Percentiles rank a stretch among this genome's conserved stretches.
phyloP scores from a whole-genome alignment of 2,329 filamentous ascomycete genomes.

The Venturia nashicola region DNA sequence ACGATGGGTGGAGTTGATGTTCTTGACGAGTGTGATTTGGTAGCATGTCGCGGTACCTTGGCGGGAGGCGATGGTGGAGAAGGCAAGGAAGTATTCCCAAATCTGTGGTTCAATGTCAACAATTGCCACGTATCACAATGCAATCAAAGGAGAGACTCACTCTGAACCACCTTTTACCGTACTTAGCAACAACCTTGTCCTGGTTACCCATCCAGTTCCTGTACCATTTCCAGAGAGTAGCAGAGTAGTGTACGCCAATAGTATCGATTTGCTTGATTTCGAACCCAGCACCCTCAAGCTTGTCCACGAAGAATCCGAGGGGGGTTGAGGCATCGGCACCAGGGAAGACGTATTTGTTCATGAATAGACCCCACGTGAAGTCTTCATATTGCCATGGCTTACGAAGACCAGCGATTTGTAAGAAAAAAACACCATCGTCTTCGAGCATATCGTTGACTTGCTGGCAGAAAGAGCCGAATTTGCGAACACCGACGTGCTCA shows the following conservation, averaged over 20 bases:
- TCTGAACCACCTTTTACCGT: conserved; percentile 89
- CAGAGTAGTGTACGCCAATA: conserved; percentile 91
- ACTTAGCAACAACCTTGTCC: conserved; percentile 89
- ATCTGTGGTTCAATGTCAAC: conserved; percentile 43
- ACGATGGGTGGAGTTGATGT: conserved; percentile 77
- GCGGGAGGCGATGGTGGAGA: conserved; percentile 70
- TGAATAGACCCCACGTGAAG: conserved; percentile 94
- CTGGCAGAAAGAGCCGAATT: conserved; percentile 67
- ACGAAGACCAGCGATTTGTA: conserved; percentile 88
- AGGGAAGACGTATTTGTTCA: conserved; percentile 99
- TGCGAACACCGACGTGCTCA: conserved; percentile 91
- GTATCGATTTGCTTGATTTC: conserved; percentile 91
- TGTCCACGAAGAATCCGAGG: conserved; percentile 74
- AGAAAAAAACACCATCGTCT: conserved; percentile 90
- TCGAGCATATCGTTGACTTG: conserved; percentile 94
- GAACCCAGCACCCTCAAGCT: conserved; percentile 74
- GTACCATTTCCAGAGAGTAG: conserved; percentile 97
- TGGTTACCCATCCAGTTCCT: conserved; percentile 93
- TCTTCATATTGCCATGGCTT: conserved; percentile 98
- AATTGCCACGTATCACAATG: neutral
- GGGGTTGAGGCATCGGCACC: conserved; percentile 93
- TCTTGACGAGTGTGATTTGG: conserved; percentile 80
- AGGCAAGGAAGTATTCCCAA: conserved; percentile 86
- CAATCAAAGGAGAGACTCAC: conserved; percentile 40
- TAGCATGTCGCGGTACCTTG: conserved; percentile 78